A percentile compares a stretch with the other conserved stretches of the same genome.
Conservation (phyloP, 495 filamentous ascomycete species). For the Aspergillus campestris region DNA sequence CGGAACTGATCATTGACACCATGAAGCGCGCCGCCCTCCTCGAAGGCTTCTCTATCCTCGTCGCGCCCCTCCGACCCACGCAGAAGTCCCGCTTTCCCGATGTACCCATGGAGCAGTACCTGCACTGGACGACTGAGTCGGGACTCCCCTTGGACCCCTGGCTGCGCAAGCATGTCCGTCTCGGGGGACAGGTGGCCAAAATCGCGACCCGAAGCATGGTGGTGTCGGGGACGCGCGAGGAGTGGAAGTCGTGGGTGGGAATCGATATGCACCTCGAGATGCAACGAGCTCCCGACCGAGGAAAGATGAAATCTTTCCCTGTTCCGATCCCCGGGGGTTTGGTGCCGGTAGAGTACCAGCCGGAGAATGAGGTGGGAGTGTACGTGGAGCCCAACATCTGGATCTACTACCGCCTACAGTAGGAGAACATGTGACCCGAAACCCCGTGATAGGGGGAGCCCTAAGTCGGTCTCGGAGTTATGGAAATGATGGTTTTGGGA, state of each 20-base stretch:
- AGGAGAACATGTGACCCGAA: too few species aligned
- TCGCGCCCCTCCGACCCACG: not conserved
- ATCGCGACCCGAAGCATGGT: constrained; percentile 28
- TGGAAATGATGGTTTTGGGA: too few species aligned
- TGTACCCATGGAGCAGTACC: not conserved
- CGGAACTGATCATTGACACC: not conserved
- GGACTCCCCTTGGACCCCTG: not conserved
- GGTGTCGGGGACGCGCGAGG: constrained; percentile 50
- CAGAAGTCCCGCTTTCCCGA: not conserved
- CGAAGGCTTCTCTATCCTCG: not conserved
- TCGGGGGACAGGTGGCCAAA: not conserved
- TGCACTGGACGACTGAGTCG: not conserved
- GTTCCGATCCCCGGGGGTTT: too few species aligned
- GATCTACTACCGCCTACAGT: too few species aligned
- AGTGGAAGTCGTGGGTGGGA: constrained; percentile 2
- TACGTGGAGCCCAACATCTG: too few species aligned
- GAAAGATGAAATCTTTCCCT: too few species aligned
- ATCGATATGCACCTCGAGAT: too few species aligned
- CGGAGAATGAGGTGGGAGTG: too few species aligned
- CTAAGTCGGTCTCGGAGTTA: too few species aligned
- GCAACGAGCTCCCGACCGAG: too few species aligned
- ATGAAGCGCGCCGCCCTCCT: not conserved
- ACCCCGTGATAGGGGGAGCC: too few species aligned
- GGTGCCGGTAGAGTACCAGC: too few species aligned
- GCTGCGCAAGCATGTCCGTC: not conserved